A percentile compares a stretch with the other conserved stretches of the same genome.
phyloP scores from a whole-genome alignment of 805 yeast genomes.

The Pichia cephalocereana region DNA sequence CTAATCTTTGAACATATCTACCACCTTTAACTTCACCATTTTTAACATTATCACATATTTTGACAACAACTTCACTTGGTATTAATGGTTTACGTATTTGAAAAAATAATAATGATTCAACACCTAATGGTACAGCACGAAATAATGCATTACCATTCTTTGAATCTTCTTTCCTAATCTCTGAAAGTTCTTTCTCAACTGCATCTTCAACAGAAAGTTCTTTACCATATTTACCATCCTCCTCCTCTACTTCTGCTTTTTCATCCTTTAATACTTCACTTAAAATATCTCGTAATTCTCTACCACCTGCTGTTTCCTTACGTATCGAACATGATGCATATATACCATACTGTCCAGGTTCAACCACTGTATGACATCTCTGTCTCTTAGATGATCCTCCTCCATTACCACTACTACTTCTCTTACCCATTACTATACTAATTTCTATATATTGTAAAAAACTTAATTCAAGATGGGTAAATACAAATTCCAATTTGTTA shows the following conservation, averaged over 20 bases:
- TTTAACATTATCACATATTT: conserved; percentile 52
- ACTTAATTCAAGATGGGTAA: too few species aligned
- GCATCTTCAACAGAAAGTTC: conserved; percentile 66
- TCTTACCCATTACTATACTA: too few species aligned
- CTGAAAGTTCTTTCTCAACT: conserved; percentile 61
- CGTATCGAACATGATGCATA: conserved; percentile 85
- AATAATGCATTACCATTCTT: conserved; percentile 23
- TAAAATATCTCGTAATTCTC: conserved; percentile 56
- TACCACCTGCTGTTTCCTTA: conserved; percentile 68
- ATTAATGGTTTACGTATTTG: conserved; percentile 71
- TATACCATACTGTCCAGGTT: conserved; percentile 80
- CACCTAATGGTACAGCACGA: conserved; percentile 53
- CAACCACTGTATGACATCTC: conserved; percentile 44
- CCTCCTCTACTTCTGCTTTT: conserved; percentile 21
- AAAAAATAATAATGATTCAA: conserved; percentile 80
- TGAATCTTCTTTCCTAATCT: conserved; percentile 30
- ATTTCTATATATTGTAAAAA: too few species aligned
- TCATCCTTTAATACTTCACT: conserved; percentile 42
- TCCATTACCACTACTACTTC: not conserved
- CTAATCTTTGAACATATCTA: conserved; percentile 65
- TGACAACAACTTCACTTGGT: conserved; percentile 63
- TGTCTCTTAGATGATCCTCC: conserved; percentile 25
- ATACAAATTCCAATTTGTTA: too few species aligned
- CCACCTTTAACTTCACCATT: conserved; percentile 48
- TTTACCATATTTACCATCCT: conserved; percentile 16